phyloP scores from a whole-genome alignment of 768 basidiomycete genomes.

The Coprinellus aureogranulatus region DNA sequence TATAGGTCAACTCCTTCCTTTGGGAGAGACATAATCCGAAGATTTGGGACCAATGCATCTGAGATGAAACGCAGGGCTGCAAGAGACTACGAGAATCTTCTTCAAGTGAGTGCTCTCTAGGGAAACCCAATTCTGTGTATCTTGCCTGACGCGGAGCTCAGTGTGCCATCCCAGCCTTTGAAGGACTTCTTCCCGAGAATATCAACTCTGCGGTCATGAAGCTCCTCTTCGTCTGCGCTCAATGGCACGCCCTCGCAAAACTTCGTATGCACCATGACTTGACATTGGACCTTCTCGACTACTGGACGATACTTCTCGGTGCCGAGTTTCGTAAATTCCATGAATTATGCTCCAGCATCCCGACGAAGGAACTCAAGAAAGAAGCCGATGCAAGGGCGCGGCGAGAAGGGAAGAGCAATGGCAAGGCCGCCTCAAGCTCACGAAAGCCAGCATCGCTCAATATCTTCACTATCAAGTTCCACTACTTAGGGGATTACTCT shows the following conservation, averaged over 20 bases:
- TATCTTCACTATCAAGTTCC: not conserved
- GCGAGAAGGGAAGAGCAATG: not conserved
- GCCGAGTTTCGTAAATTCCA: not conserved
- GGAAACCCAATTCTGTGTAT: not conserved
- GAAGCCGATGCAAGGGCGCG: not conserved
- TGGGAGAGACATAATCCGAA: slow-evolving; percentile 20
- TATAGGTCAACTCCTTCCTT: slow-evolving; percentile 15
- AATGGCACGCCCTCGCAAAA: slow-evolving; percentile 12
- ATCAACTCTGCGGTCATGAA: not conserved
- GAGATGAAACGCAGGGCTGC: slow-evolving; percentile 26
- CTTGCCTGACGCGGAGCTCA: not conserved
- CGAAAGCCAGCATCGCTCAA: not conserved
- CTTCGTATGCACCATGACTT: slow-evolving; percentile 8
- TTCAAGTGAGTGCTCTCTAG: slow-evolving; percentile 23
- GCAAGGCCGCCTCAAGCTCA: not conserved
- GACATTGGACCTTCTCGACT: not conserved
- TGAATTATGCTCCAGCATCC: not conserved
- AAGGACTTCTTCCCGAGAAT: slow-evolving; percentile 2
- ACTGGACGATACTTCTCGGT: not conserved
- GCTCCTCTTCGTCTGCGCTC: not conserved
- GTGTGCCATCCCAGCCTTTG: slow-evolving; percentile 12
- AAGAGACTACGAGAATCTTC: slow-evolving; percentile 31
- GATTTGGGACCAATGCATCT: slow-evolving; percentile 24
- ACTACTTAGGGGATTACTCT: not conserved
- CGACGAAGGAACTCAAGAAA: not conserved